These are phyloP conservation scores for Betula pendula DNA, from an alignment of 306 rosid genomes.

Conservation along the genomic window DNA sequence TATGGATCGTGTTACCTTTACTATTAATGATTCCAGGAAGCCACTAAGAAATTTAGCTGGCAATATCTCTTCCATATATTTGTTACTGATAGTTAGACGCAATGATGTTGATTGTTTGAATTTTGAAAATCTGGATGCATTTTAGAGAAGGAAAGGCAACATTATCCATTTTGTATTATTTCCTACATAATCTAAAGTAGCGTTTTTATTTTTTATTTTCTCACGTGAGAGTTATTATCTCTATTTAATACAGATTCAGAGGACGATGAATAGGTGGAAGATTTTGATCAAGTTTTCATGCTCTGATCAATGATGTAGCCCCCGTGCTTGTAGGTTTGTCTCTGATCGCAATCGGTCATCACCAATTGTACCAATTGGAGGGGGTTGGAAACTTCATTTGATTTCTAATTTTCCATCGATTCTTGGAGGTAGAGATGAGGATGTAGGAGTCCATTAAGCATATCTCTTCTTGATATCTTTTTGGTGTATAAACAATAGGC, in stretches of 20 bases:
- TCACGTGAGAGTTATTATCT: slow-evolving; percentile 19
- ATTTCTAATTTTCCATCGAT: slow-evolving; percentile 39
- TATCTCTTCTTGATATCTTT: slow-evolving; percentile 31
- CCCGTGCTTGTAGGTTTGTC: slow-evolving; percentile 37
- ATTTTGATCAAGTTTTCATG: slow-evolving; percentile 33
- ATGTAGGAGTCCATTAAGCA: slow-evolving; percentile 36
- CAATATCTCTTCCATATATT: not conserved
- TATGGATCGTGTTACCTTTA: not conserved
- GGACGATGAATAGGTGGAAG: slow-evolving; percentile 65
- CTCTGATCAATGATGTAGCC: slow-evolving; percentile 38
- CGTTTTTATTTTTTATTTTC: not conserved
- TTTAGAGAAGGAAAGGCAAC: not conserved
- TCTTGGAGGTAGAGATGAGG: slow-evolving; percentile 35
- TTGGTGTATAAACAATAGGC: slow-evolving; percentile 63
- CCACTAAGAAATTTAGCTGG: not conserved
- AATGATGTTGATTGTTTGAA: slow-evolving; percentile 18
- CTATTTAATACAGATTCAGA: slow-evolving; percentile 81
- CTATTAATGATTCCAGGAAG: not conserved
- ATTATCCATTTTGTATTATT: not conserved
- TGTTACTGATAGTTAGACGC: not conserved
- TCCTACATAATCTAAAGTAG: not conserved
- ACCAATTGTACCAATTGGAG: slow-evolving; percentile 37
- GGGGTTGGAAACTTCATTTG: slow-evolving; percentile 31
- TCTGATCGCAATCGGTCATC: slow-evolving; percentile 34
- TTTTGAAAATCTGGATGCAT: not conserved